phyloP scores from a whole-genome alignment of 495 filamentous ascomycete species.

The Filosporella fistucella region DNA sequence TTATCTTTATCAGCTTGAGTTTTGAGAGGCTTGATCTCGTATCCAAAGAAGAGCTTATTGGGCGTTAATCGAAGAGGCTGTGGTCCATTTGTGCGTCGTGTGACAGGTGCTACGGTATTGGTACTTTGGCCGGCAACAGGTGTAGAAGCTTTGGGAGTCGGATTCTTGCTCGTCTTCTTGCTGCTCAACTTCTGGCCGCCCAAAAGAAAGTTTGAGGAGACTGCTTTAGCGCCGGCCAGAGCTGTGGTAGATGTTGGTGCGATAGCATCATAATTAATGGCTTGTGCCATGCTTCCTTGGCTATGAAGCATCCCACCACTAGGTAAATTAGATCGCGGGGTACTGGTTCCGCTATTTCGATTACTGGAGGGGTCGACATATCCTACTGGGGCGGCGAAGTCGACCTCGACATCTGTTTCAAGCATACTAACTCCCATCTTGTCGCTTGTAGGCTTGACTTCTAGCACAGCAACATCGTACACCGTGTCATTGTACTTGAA shows the following conservation, averaged over 20 bases:
- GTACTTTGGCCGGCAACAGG: constrained; percentile 67
- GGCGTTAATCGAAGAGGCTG: constrained; percentile 81
- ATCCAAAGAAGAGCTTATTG: constrained; percentile 94
- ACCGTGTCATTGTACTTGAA: constrained; percentile 92
- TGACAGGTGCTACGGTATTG: constrained; percentile 41
- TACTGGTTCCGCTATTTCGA: constrained; percentile 54
- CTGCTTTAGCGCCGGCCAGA: constrained; percentile 54
- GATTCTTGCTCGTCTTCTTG: constrained; percentile 74
- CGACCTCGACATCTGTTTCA: constrained; percentile 91
- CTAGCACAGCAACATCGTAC: constrained; percentile 87
- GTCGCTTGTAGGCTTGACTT: constrained; percentile 77
- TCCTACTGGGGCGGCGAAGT: constrained; percentile 90
- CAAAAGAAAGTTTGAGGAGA: constrained; percentile 72
- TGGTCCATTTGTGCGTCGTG: constrained; percentile 65
- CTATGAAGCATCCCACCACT: constrained; percentile 69
- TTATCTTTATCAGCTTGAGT: constrained; percentile 69
- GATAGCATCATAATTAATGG: constrained; percentile 96
- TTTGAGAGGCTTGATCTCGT: constrained; percentile 82
- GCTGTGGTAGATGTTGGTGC: constrained; percentile 68
- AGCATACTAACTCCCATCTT: constrained; percentile 85
- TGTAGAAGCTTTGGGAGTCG: constrained; percentile 77
- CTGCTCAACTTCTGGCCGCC: constrained; percentile 73
- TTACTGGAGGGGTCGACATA: constrained; percentile 78
- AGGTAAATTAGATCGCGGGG: constrained; percentile 53
- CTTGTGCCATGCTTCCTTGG: constrained; percentile 91